Conservation (phyloP, 2,329 filamentous ascomycete genomes). For the Claviceps spartinae region DNA sequence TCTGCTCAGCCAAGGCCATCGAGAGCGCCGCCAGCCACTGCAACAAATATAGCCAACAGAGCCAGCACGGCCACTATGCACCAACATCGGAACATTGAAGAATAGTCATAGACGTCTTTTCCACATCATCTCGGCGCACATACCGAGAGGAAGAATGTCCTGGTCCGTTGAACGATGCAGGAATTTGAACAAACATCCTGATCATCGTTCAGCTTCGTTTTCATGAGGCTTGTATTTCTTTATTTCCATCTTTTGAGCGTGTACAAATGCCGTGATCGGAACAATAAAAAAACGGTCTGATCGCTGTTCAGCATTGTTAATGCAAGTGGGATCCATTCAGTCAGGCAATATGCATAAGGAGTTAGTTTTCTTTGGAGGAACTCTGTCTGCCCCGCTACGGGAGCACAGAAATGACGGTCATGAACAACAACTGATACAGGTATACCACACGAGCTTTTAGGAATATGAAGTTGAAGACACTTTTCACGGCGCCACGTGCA, state of each 20-base stretch:
- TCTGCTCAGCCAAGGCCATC: constrained; percentile 10
- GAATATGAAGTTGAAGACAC: neutral
- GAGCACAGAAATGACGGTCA: constrained; percentile 2
- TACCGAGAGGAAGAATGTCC: neutral
- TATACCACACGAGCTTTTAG: constrained; percentile 6
- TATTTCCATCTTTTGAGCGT: neutral
- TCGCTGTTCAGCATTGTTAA: neutral
- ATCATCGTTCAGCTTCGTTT: neutral
- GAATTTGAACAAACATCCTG: neutral
- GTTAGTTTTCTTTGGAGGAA: constrained; percentile 1
- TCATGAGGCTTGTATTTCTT: neutral
- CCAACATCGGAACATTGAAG: constrained; percentile 6
- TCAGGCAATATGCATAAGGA: neutral
- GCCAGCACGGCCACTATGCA: constrained; percentile 25
- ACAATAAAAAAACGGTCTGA: neutral
- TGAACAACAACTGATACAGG: constrained; percentile 5
- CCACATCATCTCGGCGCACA: neutral
- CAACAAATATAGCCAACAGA: constrained; percentile 3
- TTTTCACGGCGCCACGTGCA: neutral
- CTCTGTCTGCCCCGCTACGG: neutral
- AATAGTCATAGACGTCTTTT: neutral
- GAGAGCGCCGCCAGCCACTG: constrained; percentile 6
- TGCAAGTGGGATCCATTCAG: neutral
- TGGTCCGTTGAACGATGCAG: neutral
- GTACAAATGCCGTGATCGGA: neutral